Evolutionary conservation across 257 asterid genomes (phyloP), one percentile per base, ranked within the genome.

Genomic region (Anisodus acutangulus): DNA sequence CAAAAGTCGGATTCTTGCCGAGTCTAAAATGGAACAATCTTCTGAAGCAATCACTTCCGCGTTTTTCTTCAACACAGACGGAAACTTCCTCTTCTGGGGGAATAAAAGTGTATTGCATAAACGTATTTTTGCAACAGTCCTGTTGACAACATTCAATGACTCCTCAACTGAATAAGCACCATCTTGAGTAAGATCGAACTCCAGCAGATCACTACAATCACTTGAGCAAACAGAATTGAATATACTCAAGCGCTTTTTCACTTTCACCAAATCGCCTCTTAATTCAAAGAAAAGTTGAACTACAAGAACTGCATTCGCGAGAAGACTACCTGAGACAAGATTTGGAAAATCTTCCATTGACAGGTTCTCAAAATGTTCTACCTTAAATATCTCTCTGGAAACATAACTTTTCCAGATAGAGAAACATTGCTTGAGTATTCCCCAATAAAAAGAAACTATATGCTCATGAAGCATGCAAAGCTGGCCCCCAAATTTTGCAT

Each of bases 171-270:
- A 89, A 90, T 45, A 82, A 84, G 72, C 39, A 82, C 85, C 89
- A 70, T 84, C 84, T 88, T 94, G 92, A 83, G 90, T 88, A 82
- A 58, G 80, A 71, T 85, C 80, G n/a, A 85, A 82, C 78, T 90
- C 92, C 62, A 93, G 86, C 78, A 94, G 72, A 88, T 91, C 90
- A 81, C 88, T 92, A 69, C 71, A 82, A n/a, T 80, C 87, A 84
- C 86, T 86, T 72, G 97, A 92, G 85, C 95, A 91, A 80, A 92
- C 86, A 79, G 93, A 90, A 86, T 89, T 83, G 87, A 93, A 95
- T 66, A 92, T 90, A 72, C 80, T 86, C 93, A 90, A 86, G 66
- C 94, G 87, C 57, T 66, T 87, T 80, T 91, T 89, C 78, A 85
- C 78, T 71, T 85, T 89, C 89, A 89, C 83, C 67, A 62, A 83